A percentile compares a stretch with the other conserved stretches of the same genome.
These are phyloP conservation scores for Xylariomycetidae sp. DNA, from an alignment of 2,329 filamentous ascomycete genomes.

Conservation along the genomic window DNA sequence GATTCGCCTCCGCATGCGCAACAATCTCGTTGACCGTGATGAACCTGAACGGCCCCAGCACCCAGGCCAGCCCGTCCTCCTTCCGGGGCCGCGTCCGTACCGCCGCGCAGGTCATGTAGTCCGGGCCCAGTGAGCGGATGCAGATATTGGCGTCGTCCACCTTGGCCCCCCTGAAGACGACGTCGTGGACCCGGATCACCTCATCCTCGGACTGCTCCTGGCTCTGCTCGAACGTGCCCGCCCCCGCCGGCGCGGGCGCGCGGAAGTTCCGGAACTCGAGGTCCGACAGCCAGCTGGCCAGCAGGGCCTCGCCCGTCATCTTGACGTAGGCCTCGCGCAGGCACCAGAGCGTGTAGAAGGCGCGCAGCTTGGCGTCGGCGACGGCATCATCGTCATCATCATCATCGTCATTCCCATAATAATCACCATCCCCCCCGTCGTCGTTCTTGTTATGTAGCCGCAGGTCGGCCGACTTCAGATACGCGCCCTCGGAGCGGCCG, in stretches of 20 bases:
- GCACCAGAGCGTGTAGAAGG: conserved; percentile 76
- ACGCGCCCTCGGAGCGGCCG: conserved; percentile 53
- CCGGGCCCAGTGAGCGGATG: conserved; percentile 38
- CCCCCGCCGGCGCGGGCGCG: conserved; percentile 40
- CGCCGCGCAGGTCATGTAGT: conserved; percentile 52
- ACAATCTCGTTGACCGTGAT: conserved; percentile 43
- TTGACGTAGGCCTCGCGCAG: conserved; percentile 79
- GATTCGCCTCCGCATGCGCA: conserved; percentile 41
- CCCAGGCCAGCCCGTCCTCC: conserved; percentile 33
- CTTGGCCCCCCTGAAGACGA: conserved; percentile 33
- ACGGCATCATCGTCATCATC: conserved; percentile 29
- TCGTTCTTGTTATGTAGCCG: conserved; percentile 9
- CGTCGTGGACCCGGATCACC: conserved; percentile 30
- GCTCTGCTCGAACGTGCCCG: conserved; percentile 6
- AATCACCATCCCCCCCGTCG: conserved; percentile 10
- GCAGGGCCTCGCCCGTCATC: conserved; percentile 72
- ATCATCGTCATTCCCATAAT: conserved; percentile 3
- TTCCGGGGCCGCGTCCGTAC: conserved; percentile 36
- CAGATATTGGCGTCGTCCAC: conserved; percentile 39
- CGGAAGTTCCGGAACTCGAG: conserved; percentile 64
- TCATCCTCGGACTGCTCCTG: conserved; percentile 27
- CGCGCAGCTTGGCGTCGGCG: conserved; percentile 59
- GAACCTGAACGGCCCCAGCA: conserved; percentile 37
- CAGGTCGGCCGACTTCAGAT: conserved; percentile 53
- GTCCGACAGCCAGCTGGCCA: conserved; percentile 67